Percentiles rank a stretch among this genome's conserved stretches.
These are phyloP conservation scores for Aspergillus nanangensis DNA, from an alignment of 495 filamentous ascomycete genomes.

Conservation along the genomic window DNA sequence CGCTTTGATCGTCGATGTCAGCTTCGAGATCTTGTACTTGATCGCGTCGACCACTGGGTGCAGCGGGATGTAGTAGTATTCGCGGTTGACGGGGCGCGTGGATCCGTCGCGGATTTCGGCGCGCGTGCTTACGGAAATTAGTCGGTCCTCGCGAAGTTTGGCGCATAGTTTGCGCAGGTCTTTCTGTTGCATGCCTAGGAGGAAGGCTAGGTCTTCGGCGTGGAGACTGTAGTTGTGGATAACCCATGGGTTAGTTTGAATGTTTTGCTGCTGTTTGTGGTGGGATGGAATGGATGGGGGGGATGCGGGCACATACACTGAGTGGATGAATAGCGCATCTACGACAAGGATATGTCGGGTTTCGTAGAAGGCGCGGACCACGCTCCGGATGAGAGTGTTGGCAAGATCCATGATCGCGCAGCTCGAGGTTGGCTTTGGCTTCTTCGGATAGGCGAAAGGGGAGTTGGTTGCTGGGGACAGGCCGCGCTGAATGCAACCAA, in stretches of 20 bases:
- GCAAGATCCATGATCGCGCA: slow-evolving; percentile 72
- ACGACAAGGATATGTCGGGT: slow-evolving; percentile 84
- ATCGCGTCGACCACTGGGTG: slow-evolving; percentile 92
- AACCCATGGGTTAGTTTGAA: slow-evolving; percentile 1
- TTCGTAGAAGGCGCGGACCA: slow-evolving; percentile 88
- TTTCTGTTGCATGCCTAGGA: slow-evolving; percentile 84
- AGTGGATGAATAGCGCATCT: slow-evolving; percentile 90
- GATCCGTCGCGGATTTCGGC: slow-evolving; percentile 75
- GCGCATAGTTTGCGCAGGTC: slow-evolving; percentile 84
- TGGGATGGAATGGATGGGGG: neutral
- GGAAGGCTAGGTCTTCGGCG: slow-evolving; percentile 79
- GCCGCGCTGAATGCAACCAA: neutral
- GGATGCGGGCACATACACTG: slow-evolving; percentile 52
- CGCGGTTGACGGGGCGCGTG: slow-evolving; percentile 73
- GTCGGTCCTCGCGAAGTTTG: slow-evolving; percentile 75
- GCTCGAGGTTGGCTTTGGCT: neutral
- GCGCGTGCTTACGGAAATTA: slow-evolving; percentile 77
- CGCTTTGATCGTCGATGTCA: slow-evolving; percentile 79
- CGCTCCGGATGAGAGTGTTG: slow-evolving; percentile 80
- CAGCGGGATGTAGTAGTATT: slow-evolving; percentile 96
- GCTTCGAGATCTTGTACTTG: slow-evolving; percentile 84
- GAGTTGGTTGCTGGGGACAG: neutral
- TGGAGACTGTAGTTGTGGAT: slow-evolving; percentile 51
- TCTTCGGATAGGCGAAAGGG: neutral
- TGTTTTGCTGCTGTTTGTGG: neutral